Conservation (phyloP, 331 rosid genomes). For the Prunus yedoensis region DNA sequence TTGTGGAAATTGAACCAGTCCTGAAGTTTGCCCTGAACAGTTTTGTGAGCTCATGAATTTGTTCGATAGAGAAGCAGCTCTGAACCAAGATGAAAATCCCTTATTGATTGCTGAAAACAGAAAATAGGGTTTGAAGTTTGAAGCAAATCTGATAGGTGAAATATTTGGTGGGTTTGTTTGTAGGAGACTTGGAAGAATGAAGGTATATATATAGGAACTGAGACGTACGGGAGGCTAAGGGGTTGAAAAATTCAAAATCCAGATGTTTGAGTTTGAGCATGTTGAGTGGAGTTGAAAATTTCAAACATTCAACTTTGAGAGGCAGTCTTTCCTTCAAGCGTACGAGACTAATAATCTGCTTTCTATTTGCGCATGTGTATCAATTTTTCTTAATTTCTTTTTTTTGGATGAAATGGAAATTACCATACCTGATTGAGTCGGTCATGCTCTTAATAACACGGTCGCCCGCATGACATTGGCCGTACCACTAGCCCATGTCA, state of each 20-base stretch:
- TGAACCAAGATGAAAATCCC: not conserved
- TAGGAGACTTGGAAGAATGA: too few species aligned
- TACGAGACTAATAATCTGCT: not conserved
- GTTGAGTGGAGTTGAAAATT: not conserved
- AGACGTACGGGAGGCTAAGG: too few species aligned
- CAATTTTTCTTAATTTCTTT: not conserved
- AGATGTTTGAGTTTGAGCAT: not conserved
- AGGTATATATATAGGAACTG: too few species aligned
- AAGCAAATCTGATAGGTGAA: not conserved
- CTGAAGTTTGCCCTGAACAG: not conserved
- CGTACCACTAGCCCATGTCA: too few species aligned
- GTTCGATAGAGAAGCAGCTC: not conserved
- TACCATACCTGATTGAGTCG: not conserved
- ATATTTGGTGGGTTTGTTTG: not conserved
- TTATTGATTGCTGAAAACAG: not conserved
- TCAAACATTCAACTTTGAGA: not conserved
- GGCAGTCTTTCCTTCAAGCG: not conserved
- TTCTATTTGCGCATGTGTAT: not conserved
- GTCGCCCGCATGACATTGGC: too few species aligned
- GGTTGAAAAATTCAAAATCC: not conserved
- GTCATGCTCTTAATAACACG: not conserved
- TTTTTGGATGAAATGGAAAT: not conserved
- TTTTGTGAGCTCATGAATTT: constrained; percentile 7
- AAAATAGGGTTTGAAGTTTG: not conserved
- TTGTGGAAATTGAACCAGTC: constrained; percentile 17